Evolutionary conservation across 805 yeast genomes (phyloP).

Genomic region (Clavispora fructus): DNA sequence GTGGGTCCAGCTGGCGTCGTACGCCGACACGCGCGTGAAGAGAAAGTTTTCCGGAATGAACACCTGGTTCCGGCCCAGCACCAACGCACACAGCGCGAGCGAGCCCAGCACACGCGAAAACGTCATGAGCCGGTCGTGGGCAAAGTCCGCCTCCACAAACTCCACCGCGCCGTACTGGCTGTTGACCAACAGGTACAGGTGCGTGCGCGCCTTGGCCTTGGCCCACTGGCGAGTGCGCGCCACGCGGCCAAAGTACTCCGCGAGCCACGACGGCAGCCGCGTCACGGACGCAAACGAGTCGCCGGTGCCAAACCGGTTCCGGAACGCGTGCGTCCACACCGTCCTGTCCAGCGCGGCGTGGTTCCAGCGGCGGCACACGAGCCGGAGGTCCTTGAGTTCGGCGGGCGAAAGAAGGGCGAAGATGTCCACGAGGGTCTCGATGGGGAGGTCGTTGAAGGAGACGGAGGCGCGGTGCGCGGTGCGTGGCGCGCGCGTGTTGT

Average conservation of each 20-base stretch:
- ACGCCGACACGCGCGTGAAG: conserved; percentile 14
- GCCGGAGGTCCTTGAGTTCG: conserved; percentile 34
- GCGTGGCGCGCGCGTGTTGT: conserved; percentile 9
- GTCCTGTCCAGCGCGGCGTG: conserved; percentile 37
- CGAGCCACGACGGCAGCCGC: conserved; percentile 41
- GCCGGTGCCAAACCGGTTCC: conserved; percentile 31
- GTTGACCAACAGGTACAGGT: conserved; percentile 25
- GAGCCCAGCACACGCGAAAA: conserved; percentile 25
- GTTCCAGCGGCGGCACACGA: conserved; percentile 49
- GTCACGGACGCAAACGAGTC: conserved; percentile 39
- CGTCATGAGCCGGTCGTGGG: conserved; percentile 20
- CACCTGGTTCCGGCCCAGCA: conserved; percentile 33
- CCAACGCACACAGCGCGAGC: conserved; percentile 25
- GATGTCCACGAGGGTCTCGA: conserved; percentile 41
- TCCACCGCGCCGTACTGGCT: conserved; percentile 22
- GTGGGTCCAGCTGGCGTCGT: conserved; percentile 29
- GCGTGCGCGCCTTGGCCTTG: conserved; percentile 25
- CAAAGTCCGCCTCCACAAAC: conserved; percentile 21
- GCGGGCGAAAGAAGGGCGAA: conserved; percentile 43
- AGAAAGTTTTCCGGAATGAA: conserved; percentile 29
- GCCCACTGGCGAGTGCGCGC: conserved; percentile 34
- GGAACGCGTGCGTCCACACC: conserved; percentile 46
- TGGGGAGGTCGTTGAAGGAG: conserved; percentile 37
- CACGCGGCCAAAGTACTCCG: conserved; percentile 41
- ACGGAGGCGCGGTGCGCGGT: not conserved